Conservation (phyloP, 2,329 filamentous ascomycete species). For the Sporothrix schenckii region DNA sequence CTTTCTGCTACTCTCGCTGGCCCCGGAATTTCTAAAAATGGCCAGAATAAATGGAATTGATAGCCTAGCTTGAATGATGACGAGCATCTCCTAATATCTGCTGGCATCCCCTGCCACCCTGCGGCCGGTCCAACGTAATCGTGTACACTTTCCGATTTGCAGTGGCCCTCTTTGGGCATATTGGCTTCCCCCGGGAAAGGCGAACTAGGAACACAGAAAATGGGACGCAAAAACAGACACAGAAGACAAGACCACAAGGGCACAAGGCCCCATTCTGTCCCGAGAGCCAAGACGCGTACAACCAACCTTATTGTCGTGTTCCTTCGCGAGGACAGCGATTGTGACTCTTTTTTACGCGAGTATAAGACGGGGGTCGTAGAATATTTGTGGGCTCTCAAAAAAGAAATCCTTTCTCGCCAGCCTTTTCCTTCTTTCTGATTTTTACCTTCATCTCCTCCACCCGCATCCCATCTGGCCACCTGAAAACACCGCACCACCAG, state of each 20-base stretch:
- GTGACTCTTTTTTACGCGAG: neutral
- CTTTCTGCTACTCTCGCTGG: no score
- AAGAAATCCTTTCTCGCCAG: neutral
- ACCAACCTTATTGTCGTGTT: neutral
- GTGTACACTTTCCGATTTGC: neutral
- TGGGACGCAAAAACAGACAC: neutral
- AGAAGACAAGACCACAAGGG: conserved; percentile 5
- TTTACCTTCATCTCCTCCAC: neutral
- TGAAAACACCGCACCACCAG: neutral
- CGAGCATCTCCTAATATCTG: neutral
- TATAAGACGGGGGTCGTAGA: neutral
- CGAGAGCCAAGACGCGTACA: conserved; percentile 13
- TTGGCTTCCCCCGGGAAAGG: conserved; percentile 10
- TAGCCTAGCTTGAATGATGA: conserved; percentile 26
- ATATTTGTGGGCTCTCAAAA: no score
- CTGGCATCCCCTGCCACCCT: neutral
- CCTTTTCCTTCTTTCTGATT: neutral
- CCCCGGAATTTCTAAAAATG: neutral
- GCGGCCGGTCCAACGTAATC: neutral
- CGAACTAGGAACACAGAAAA: neutral
- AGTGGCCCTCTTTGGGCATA: neutral
- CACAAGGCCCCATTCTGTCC: neutral
- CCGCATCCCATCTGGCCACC: neutral
- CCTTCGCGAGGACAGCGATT: neutral
- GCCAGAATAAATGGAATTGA: conserved; percentile 21